A percentile compares a stretch with the other conserved stretches of the same genome.
These are phyloP conservation scores for Nephelium lappaceum DNA, from an alignment of 345 rosid species.

Conservation along the genomic window DNA sequence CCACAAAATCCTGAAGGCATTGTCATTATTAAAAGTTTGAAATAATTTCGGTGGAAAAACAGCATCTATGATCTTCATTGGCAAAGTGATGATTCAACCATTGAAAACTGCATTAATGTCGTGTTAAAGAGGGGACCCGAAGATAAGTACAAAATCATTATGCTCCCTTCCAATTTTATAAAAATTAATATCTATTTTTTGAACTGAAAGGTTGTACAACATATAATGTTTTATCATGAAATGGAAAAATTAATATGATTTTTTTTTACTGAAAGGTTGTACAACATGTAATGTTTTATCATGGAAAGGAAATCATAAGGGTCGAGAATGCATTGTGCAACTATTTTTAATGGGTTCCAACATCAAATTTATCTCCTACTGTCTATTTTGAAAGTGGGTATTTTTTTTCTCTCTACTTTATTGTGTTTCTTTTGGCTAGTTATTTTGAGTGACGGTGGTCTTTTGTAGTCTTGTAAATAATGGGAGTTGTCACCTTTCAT, in stretches of 20 bases:
- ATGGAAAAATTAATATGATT: too few relatives aligned
- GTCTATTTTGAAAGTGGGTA: neutral
- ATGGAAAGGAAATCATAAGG: too few relatives aligned
- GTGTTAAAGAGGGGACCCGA: neutral
- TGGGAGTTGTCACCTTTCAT: neutral
- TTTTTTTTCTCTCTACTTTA: neutral
- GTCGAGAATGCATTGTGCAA: too few relatives aligned
- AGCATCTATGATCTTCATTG: neutral
- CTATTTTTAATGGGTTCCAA: neutral
- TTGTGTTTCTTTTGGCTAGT: neutral
- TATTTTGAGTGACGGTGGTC: neutral
- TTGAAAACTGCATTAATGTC: neutral
- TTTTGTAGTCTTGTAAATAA: neutral
- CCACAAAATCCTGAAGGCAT: slow-evolving; percentile 13
- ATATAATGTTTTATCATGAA: too few relatives aligned
- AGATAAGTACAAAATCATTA: neutral
- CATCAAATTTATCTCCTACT: neutral
- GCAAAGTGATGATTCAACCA: neutral
- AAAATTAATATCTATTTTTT: too few relatives aligned
- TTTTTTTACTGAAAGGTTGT: too few relatives aligned
- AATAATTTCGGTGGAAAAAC: neutral
- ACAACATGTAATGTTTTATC: too few relatives aligned
- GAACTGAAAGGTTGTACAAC: too few relatives aligned
- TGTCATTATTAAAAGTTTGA: neutral
- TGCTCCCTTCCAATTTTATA: neutral